Percentiles rank a stretch among this genome's conserved stretches.
phyloP scores from a whole-genome alignment of 179 eudicot genomes.

The Camellia oleifera region DNA sequence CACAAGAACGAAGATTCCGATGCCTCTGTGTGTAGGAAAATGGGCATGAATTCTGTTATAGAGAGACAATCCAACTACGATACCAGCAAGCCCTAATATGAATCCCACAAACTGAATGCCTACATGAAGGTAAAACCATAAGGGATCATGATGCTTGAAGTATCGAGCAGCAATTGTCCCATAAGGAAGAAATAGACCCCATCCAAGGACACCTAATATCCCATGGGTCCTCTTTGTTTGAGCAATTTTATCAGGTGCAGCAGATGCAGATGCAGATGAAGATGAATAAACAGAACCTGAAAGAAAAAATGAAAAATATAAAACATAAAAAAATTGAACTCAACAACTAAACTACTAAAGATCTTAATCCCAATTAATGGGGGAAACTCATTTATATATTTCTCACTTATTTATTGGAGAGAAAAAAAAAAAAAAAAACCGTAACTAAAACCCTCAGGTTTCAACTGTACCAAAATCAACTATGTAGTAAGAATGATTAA shows the following conservation, averaged over 20 bases:
- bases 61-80: conserved; percentile 69
- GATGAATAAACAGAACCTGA: conserved; percentile 23
- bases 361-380: background rate
- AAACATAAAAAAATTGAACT: too few species aligned
- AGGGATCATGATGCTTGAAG: conserved; percentile 62
- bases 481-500: background rate
- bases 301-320: background rate
- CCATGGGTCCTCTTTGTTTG: conserved; percentile 74
- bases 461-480: background rate
- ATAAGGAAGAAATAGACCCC: conserved; percentile 85
- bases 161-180: conserved; percentile 90
- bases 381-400: background rate
- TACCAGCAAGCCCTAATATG: conserved; percentile 61
- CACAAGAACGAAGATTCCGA: conserved; percentile 74
- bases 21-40: conserved; percentile 79
- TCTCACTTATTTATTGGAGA: background rate
- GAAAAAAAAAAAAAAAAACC: background rate
- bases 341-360: background rate
- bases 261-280: background rate
- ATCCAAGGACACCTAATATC: conserved; percentile 61
- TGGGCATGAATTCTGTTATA: conserved; percentile 46
- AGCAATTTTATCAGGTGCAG: conserved; percentile 24
- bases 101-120: conserved; percentile 76
- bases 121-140: conserved; percentile 89
- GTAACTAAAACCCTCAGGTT: background rate